These are phyloP conservation scores for Adansonia gregorii DNA, from an alignment of 441 rosid genomes.

Conservation along the genomic window DNA sequence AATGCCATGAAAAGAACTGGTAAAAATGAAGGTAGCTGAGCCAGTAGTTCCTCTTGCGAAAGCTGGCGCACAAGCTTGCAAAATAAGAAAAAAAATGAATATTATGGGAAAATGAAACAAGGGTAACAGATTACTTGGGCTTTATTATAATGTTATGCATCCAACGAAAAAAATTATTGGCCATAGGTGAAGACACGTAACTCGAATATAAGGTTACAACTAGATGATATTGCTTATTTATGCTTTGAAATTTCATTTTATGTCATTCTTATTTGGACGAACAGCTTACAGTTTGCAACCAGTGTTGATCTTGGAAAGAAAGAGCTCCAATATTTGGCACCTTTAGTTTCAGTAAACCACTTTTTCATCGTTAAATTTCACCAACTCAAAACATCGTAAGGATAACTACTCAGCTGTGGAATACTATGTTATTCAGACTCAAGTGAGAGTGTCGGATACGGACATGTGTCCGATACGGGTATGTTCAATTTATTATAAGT, in stretches of 20 bases:
- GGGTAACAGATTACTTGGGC: background rate
- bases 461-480: no score
- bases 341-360: background rate
- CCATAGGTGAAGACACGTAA: background rate
- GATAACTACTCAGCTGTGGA: background rate
- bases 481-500: no score
- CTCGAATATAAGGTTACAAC: slow-evolving; percentile 16
- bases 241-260: background rate
- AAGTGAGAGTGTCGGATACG: no score
- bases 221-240: background rate
- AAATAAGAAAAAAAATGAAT: slow-evolving; percentile 7
- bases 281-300: background rate
- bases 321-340: background rate
- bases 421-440: no score
- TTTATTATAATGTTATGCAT: background rate
- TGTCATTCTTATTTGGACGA: background rate
- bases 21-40: slow-evolving; percentile 32
- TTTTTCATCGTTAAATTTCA: background rate
- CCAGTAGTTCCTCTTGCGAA: slow-evolving; percentile 32
- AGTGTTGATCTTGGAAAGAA: background rate
- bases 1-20: slow-evolving; percentile 31
- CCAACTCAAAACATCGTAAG: background rate
- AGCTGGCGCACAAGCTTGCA: slow-evolving; percentile 28
- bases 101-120: background rate
- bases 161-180: background rate